Evolutionary conservation across 2,329 filamentous ascomycete species (phyloP).

Genomic region (Colletotrichum noveboracense): DNA sequence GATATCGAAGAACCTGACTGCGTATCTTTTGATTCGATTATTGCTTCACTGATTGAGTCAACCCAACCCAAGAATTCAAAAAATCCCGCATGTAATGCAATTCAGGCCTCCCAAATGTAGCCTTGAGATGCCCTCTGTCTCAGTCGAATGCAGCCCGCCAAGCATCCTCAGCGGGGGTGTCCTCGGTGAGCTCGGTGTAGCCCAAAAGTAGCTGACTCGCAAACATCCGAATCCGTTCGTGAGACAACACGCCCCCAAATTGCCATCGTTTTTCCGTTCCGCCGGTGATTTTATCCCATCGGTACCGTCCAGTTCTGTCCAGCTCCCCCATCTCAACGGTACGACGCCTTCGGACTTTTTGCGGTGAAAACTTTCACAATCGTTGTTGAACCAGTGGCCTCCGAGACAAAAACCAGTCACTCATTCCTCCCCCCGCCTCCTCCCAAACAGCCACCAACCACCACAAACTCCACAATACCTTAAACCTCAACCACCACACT

Average conservation of each 20-base stretch:
- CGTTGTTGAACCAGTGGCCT: too few relatives aligned
- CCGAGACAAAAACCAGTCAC: neutral
- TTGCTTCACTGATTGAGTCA: neutral
- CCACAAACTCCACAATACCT: neutral
- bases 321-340: neutral
- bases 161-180: neutral
- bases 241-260: neutral
- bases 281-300: neutral
- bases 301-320: neutral
- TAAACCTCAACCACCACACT: neutral
- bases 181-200: neutral
- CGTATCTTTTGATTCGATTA: too few relatives aligned
- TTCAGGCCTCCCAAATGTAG: neutral
- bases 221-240: neutral
- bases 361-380: neutral
- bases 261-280: conserved; percentile 18
- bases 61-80: neutral
- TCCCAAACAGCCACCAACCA: neutral
- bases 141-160: neutral
- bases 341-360: neutral
- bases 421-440: neutral
- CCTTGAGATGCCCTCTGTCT: neutral
- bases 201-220: conserved; percentile 3
- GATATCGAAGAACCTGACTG: too few relatives aligned
- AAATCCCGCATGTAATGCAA: neutral